Evolutionary conservation across 2,329 filamentous ascomycete genomes (phyloP), one percentile per base, ranked within the genome.

Genomic region (Apiospora aurea): DNA sequence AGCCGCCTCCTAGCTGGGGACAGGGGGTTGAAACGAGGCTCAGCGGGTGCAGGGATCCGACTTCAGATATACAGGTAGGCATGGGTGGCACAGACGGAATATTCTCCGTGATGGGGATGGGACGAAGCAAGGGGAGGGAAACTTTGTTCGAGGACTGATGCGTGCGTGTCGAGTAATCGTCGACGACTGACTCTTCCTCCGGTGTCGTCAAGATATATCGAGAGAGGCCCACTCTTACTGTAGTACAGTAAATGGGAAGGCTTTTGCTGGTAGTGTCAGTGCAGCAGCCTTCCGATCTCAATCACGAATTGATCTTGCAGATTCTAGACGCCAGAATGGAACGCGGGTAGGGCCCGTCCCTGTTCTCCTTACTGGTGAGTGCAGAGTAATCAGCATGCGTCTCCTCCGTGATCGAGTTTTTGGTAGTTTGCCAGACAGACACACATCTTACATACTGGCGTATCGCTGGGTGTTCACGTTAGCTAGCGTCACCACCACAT

Each of bases 1-100:
- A 64, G 57, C 57, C 57, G 57, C 57, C 57, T 64, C 57, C 34
- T 41, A 64, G 57, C 34, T 21, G 34, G 57, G 57, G 34, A 41
- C 57, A 64, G 57, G 57, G 57, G 57, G 57, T 64, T 64, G 57
- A 64, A 64, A 64, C 57, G 57, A 64, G 57, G 57, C 57, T 64
- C 34, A 64, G 57, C 21, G 57, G 57, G 34, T 41, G 34, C 57
- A 64, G 57, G 57, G 57, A n/a, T 64, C 11, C 18, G 34, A 41
- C 34, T n/a, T 64, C 57, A 64, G 53, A 64, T 38, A n/a, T 64
- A 64, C 26, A 57, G 51, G 29, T n/a, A 21, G 16, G 14, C 29
- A 61, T 21, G 49, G 51, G 26, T 57, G 51, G 57, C 57, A 41
- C 57, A 38, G 57, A 24, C 57, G n/a, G 21, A n/a, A 64, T 41